Evolutionary conservation across 2,329 filamentous ascomycete species (phyloP), one percentile per base, ranked within the genome.

Genomic region (Trichophyton simii): DNA sequence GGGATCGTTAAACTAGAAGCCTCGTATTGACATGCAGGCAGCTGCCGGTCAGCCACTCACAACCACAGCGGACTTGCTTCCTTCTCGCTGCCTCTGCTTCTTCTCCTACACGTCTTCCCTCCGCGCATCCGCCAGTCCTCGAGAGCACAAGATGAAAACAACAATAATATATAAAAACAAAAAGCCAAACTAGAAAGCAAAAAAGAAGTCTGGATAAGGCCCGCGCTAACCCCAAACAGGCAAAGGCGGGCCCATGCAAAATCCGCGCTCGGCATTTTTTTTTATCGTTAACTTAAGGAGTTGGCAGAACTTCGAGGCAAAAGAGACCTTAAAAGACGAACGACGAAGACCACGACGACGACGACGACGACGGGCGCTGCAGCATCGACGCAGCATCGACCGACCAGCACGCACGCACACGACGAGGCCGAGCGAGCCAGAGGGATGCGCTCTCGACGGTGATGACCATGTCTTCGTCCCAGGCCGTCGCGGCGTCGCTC

Each of bases 401-500:
- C 28, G 28, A 31, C 28, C 28, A 6, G 28, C 28, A 31, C 28
- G 28, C 28, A 31, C 28, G 28, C 28, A 31, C 28, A 31, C 28
- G 28, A 38, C 34, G 34, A 38, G 11, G 28, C 28, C 9, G 34
- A 38, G 34, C 34, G 11, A 13, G 34, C 15, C n/a, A 25, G 20
- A 11, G 20, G 20, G 44, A 48, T 48, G 44, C 44, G 44, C 60
- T 58, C 44, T 65, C 60, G 61, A 63, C 59, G 59, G 61, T 63
- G 61, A 46, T 68, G 67, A 63, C 66, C 69, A 68, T 76, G 74
- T 76, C 74, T 72, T 73, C 71, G 67, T 76, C 74, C 71, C 74
- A 75, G 73, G 75, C 74, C 72, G 75, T 76, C 74, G 75, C 73
- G 70, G 74, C 75, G 73, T 74, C 75, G 72, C 72, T 74, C 68